Evolutionary conservation across 2,329 filamentous ascomycete species (phyloP).

Genomic region (Orbilia quercus): DNA sequence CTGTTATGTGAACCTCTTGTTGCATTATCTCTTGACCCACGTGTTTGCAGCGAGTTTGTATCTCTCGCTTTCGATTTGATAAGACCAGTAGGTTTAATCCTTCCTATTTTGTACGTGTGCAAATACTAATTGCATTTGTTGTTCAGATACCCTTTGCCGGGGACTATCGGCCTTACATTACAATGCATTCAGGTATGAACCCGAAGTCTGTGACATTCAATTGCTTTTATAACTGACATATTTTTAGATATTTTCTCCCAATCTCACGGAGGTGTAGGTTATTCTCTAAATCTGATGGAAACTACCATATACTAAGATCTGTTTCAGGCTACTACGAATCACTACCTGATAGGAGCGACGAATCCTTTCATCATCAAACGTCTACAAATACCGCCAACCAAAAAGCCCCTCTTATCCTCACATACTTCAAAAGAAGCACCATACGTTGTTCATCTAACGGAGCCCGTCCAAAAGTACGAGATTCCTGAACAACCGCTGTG

Average conservation of each 20-base stretch:
- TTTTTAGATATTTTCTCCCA: conserved; percentile 59
- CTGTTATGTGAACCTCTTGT: conserved; percentile 60
- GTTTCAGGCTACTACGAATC: conserved; percentile 58
- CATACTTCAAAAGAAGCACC: conserved; percentile 42
- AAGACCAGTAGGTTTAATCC: conserved; percentile 57
- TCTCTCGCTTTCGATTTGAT: conserved; percentile 59
- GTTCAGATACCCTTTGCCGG: conserved; percentile 59
- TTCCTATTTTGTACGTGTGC: not conserved
- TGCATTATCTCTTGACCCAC: conserved; percentile 59
- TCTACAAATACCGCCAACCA: conserved; percentile 34
- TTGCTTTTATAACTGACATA: not conserved
- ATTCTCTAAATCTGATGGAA: not conserved
- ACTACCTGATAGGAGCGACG: conserved; percentile 59
- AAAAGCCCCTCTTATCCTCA: conserved; percentile 20
- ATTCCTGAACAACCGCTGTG: not conserved
- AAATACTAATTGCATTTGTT: not conserved
- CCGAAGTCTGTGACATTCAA: not conserved
- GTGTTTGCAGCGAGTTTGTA: conserved; percentile 60
- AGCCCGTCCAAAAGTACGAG: conserved; percentile 48
- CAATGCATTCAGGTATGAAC: conserved; percentile 59
- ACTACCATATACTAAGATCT: not conserved
- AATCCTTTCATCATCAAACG: conserved; percentile 60
- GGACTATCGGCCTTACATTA: conserved; percentile 60
- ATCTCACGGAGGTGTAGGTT: conserved; percentile 58
- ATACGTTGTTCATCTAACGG: conserved; percentile 59